Evolutionary conservation across 208 protist genomes (phyloP), one percentile per base, ranked within the genome.

Genomic region (Wallacemonas rigidus): DNA sequence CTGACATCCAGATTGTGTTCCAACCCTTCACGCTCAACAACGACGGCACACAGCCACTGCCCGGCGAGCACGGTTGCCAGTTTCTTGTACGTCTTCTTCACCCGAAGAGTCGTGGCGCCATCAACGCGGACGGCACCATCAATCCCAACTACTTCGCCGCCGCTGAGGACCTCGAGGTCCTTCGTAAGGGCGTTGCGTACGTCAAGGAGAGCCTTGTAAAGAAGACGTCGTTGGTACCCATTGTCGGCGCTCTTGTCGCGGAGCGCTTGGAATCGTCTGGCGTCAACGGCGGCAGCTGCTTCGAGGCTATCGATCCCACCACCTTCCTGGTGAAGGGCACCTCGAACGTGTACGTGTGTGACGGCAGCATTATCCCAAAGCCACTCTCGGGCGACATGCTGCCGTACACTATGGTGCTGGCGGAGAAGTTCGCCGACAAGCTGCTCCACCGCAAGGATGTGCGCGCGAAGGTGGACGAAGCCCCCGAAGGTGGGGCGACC

Each of bases 21-120:
- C 90, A 95, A 74, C 90, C 90, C 26, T 95, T 95, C 65, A 95
- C 90, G 8, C 74, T 93, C 44, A 83, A 87, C 77, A 92, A 88
- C 74, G 86, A 90, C 58, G 90, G 87, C 54, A 81, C 72, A 14
- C 74, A 68, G 58, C 86, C 88, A 44, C 56, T 86, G 48, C 62
- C 73, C 2, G 83, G 79, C 26, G 72, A 71, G 78, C 90, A 95
- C 68, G 90, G 90, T 58, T 86, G 80, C 51, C 90, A 95, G 80
- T 92, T 95, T 45, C 65, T 87, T 57, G 77, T 87, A 1, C 87
- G 85, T 12, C 84, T 83, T 9, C n/a, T 91, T 48, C 82, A 81
- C 7, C 90, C 90, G 0, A 85, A 84, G 56, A 93, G 87, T 67
- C 83, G 87, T 54, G 90, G 90, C 5, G 64, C 67, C 14, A 77